Base-by-base conservation (phyloP, 495 filamentous ascomycete genomes). In the Halenospora varia region DNA sequence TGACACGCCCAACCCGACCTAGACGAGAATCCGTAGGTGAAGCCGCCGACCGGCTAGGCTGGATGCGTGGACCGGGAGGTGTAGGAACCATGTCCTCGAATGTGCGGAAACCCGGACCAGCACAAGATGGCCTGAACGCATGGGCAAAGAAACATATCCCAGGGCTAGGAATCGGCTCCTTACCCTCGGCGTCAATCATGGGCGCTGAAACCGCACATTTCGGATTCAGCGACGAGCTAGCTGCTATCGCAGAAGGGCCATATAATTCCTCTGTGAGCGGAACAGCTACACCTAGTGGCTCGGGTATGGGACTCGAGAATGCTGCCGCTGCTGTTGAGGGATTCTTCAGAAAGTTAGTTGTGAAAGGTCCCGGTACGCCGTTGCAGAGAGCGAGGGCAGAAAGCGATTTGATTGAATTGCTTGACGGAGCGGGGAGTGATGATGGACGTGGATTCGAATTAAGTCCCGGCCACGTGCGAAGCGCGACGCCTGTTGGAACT, bases 321-420 rank as follows among this genome's bases (percentile, higher is more conserved):
- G 83, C 95, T 1, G 92, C 91, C 0, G 86, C 88, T 11, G 88
- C 85, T 11, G 81, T 98, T 25, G 93, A 97, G 70, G 84, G 85
- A 6, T 98, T 94, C 90, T 78, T 97, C 60, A 77, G 91, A 44
- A 90, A 87, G 59, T 81, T 93, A 53, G 89, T 87, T 39, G 81
- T 78, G 1, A 82, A 82, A 62, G 77, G 76, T 11, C 74, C 79
- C 2, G 73, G 73, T 20, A 80, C 78, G 26, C 74, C 81, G 1
- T 66, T 74, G 3, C 53, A 80, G 13, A 54, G 60, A 48, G 48
- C 73, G 56, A 71, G 71, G 19, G 65, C 62, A 3, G 68, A 67
- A 11, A 73, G 71, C 10, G 93, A 97, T 71, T 69, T 96, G 53
- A 97, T 97, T 64, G 93, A 97, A 71, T 73, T 97, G 53, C 80